These are phyloP conservation scores for Solanum piurae DNA, from an alignment of 257 asterid genomes.

Conservation along the genomic window DNA sequence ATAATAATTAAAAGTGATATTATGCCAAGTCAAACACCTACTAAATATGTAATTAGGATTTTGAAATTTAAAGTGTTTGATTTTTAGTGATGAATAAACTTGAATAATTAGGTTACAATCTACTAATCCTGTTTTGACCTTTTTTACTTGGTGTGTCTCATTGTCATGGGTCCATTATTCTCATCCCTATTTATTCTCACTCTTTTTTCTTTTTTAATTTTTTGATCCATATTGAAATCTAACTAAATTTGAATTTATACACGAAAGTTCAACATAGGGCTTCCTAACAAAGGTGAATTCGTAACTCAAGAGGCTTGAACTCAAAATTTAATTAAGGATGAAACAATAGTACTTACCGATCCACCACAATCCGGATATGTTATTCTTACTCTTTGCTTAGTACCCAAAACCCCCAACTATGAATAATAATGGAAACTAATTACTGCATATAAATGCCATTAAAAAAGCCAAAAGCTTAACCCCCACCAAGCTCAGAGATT, in stretches of 20 bases:
- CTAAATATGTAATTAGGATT: not conserved
- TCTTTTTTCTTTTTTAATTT: not conserved
- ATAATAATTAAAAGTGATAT: not conserved
- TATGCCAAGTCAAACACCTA: not conserved
- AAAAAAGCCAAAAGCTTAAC: not conserved
- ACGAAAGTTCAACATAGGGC: no score
- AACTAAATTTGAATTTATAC: no score
- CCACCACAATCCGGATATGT: not conserved
- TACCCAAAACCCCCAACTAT: not conserved
- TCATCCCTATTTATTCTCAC: not conserved
- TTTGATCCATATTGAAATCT: accelerated
- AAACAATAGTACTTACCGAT: no score
- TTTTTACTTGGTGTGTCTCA: not conserved
- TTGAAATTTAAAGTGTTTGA: not conserved
- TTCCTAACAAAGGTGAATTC: no score
- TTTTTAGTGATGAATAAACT: not conserved
- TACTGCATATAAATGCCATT: not conserved
- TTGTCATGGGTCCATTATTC: not conserved
- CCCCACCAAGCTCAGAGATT: not conserved
- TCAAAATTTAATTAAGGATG: accelerated
- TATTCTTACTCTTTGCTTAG: not conserved
- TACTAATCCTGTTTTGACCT: not conserved
- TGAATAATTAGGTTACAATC: not conserved
- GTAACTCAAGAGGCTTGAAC: no score
- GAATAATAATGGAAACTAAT: not conserved